phyloP scores from a whole-genome alignment of 345 rosid species.

The Citrus inodora region DNA sequence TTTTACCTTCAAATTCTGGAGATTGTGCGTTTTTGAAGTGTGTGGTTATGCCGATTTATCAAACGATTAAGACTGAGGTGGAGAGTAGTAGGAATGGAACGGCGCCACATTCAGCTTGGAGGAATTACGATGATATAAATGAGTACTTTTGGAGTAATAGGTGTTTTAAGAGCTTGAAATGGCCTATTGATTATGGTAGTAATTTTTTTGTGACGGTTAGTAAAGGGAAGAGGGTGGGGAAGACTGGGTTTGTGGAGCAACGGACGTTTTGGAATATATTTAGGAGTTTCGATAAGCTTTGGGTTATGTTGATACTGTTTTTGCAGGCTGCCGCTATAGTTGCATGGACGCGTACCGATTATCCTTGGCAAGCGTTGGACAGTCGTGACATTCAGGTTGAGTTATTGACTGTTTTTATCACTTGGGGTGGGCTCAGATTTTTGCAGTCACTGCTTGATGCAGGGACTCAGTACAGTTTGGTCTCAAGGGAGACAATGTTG shows the following conservation, averaged over 20 bases:
- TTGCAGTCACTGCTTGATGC: conserved; percentile 76
- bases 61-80: conserved; percentile 53
- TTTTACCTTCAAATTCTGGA: conserved; percentile 47
- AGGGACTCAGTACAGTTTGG: conserved; percentile 85
- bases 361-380: conserved; percentile 59
- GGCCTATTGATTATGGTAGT: conserved; percentile 60
- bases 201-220: conserved; percentile 39
- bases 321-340: conserved; percentile 73
- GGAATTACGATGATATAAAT: conserved; percentile 88
- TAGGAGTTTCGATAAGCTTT: conserved; percentile 77
- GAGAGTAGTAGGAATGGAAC: conserved; percentile 68
- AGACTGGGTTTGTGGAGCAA: conserved; percentile 91
- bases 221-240: conserved; percentile 55
- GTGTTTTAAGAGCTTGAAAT: conserved; percentile 65
- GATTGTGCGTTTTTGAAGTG: conserved; percentile 54
- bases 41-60: conserved; percentile 67
- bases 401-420: conserved; percentile 75
- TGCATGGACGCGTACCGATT: conserved; percentile 52
- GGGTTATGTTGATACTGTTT: conserved; percentile 71
- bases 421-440: conserved; percentile 75
- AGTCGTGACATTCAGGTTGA: conserved; percentile 52
- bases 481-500: conserved; percentile 57
- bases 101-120: conserved; percentile 77
- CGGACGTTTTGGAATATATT: conserved; percentile 80
- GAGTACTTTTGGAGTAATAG: conserved; percentile 89